Evolutionary conservation across 2,329 filamentous ascomycete species (phyloP), one percentile per base, ranked within the genome.

Genomic region (Claviceps sorghi): DNA sequence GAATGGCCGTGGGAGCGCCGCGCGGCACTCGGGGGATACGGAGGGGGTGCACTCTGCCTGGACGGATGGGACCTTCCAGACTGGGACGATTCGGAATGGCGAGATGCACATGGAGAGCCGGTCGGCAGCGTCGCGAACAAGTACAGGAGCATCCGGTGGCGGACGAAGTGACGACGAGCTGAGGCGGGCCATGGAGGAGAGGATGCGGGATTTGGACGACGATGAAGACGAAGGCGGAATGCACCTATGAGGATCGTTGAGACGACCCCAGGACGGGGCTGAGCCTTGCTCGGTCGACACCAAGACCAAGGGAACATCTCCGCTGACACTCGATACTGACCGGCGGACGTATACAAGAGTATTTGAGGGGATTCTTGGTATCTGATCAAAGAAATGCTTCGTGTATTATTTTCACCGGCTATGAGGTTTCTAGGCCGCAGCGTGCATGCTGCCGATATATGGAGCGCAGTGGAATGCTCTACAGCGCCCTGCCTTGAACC

Each of bases 11-110:
- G 44, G 13, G 19, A 15, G 21, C 22, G 46, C 11, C 13, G 30
- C 1, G 30, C 45, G 44, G 41, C 22, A 52, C 30, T 30, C 46
- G 56, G 52, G 13, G 26, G 54, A 51, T 13, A 7, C 8, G 9
- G n/a, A 34, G n/a, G 3, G 17, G 54, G 36, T 32, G n/a, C 68
- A 69, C 52, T 65, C 71, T 43, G 71, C 80, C 0, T 83, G 80
- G 80, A 71, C 63, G 30, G 80, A 84, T 60, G 80, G 80, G 26
- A 83, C 80, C 0, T 83, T 83, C 59, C 75, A 79, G 61, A 78
- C 74, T 1, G 80, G 80, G 10, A 74, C 72, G 15, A 73, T 83
- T 58, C 69, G 73, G 2, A 70, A 72, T 54, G 76, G 76, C 26
- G 67, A 73, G 59, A 57, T 78, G 2, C 67, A 65, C n/a, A 67